Evolutionary conservation across 257 asterid genomes (phyloP).

Genomic region (Linderniella brevidens): DNA sequence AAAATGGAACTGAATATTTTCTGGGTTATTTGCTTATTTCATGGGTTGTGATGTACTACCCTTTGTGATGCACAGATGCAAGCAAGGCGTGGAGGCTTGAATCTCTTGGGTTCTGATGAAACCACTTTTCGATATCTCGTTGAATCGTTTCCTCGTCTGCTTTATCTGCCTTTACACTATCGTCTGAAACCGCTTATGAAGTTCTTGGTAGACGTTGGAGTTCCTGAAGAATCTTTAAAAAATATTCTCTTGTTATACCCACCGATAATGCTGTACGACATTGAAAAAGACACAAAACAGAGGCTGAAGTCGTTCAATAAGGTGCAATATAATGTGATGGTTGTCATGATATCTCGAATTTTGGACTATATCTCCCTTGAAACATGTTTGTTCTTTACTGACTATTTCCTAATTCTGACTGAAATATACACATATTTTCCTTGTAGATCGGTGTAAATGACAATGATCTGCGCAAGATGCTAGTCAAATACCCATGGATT

Average conservation of each 20-base stretch:
- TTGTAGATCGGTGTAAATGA: conserved; percentile 38
- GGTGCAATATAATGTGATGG: conserved; percentile 22
- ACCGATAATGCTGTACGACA: conserved; percentile 44
- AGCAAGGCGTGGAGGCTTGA: conserved; percentile 93
- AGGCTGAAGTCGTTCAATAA: conserved; percentile 38
- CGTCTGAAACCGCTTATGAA: conserved; percentile 37
- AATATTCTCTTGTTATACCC: conserved; percentile 54
- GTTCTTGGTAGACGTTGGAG: conserved; percentile 50
- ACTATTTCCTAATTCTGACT: neutral
- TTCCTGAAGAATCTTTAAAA: conserved; percentile 33
- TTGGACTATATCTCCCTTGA: conserved; percentile 5
- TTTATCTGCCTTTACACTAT: conserved; percentile 39
- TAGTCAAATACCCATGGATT: conserved; percentile 91
- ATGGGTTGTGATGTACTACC: neutral
- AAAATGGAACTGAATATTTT: too few species aligned
- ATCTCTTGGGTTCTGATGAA: conserved; percentile 35
- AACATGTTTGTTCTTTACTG: conserved; percentile 3
- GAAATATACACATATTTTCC: neutral
- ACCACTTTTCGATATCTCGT: conserved; percentile 57
- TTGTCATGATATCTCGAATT: conserved; percentile 3
- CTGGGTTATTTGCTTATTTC: neutral
- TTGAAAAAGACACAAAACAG: conserved; percentile 57
- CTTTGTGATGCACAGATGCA: conserved; percentile 35
- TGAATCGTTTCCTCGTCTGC: conserved; percentile 83
- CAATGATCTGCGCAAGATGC: conserved; percentile 43